phyloP scores from a whole-genome alignment of 148 eudicot species.

The Silene uniflora region DNA sequence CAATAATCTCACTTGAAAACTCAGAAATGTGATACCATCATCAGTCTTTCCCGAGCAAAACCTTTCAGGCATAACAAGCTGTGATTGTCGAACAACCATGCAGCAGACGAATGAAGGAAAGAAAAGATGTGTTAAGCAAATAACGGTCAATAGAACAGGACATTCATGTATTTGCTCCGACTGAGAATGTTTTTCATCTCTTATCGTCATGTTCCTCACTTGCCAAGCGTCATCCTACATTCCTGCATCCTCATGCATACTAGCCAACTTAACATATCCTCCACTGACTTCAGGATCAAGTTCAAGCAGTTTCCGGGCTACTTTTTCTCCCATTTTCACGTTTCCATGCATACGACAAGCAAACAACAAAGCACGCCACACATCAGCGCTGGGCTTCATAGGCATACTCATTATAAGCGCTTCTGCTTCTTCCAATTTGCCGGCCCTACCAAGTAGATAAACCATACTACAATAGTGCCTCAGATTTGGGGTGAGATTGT shows the following conservation, averaged over 20 bases:
- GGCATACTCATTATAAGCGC: slow-evolving; percentile 45
- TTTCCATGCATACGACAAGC: slow-evolving; percentile 53
- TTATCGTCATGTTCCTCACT: slow-evolving; percentile 24
- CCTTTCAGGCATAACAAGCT: too few relatives aligned
- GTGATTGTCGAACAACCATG: too few relatives aligned
- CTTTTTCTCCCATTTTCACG: slow-evolving; percentile 55
- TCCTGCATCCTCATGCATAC: too few relatives aligned
- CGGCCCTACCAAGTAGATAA: slow-evolving; percentile 63
- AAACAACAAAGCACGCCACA: slow-evolving; percentile 58
- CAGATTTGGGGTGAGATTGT: slow-evolving; percentile 42
- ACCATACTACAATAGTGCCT: slow-evolving; percentile 67
- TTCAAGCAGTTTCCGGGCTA: slow-evolving; percentile 51
- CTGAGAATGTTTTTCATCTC: too few relatives aligned
- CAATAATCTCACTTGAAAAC: too few relatives aligned
- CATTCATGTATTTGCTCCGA: too few relatives aligned
- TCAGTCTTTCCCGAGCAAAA: too few relatives aligned
- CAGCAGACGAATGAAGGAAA: too few relatives aligned
- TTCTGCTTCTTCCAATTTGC: slow-evolving; percentile 53
- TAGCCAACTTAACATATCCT: slow-evolving; percentile 47
- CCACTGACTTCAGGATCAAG: slow-evolving; percentile 65
- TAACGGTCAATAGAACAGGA: too few relatives aligned
- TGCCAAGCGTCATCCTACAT: slow-evolving; percentile 56
- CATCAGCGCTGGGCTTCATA: slow-evolving; percentile 55
- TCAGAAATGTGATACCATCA: too few relatives aligned
- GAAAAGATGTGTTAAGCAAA: too few relatives aligned